A percentile compares a stretch with the other conserved stretches of the same genome.
phyloP scores from a whole-genome alignment of 1,139 yeast genomes.

The Kodamaea sp. region DNA sequence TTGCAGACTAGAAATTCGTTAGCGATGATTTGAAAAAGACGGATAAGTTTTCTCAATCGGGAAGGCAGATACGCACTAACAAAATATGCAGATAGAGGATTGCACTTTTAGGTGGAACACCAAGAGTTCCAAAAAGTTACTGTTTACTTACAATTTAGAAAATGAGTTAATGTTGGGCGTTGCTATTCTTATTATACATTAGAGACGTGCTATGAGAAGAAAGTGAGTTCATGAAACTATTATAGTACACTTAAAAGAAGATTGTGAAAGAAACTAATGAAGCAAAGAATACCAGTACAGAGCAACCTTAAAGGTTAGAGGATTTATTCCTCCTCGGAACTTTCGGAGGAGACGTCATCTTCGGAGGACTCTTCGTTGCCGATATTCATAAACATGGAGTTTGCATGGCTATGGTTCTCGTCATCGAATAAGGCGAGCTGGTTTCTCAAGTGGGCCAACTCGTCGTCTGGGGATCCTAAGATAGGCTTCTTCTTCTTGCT shows the following conservation, averaged over 20 bases:
- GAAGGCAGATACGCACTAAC: constrained; percentile 2
- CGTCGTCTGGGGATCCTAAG: constrained; percentile 66
- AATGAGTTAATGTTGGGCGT: no score
- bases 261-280: not conserved
- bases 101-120: no score
- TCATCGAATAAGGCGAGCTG: constrained; percentile 79
- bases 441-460: constrained; percentile 80
- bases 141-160: no score
- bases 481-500: constrained; percentile 54
- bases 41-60: constrained; percentile 3
- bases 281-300: not conserved
- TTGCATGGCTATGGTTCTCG: constrained; percentile 27
- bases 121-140: no score
- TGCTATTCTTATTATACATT: constrained; percentile 10
- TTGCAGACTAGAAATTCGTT: constrained; percentile 1
- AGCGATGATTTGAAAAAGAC: constrained; percentile 4
- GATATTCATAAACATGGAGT: constrained; percentile 29
- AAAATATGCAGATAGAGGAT: no score
- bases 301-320: not conserved
- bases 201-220: constrained; percentile 2
- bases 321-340: constrained; percentile 67
- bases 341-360: constrained; percentile 49
- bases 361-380: constrained; percentile 32
- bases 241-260: constrained; percentile 1
- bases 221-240: no score